Evolutionary conservation across 371 early-diverging fungal species (phyloP).

Genomic region (Blastocladiella emersonii): DNA sequence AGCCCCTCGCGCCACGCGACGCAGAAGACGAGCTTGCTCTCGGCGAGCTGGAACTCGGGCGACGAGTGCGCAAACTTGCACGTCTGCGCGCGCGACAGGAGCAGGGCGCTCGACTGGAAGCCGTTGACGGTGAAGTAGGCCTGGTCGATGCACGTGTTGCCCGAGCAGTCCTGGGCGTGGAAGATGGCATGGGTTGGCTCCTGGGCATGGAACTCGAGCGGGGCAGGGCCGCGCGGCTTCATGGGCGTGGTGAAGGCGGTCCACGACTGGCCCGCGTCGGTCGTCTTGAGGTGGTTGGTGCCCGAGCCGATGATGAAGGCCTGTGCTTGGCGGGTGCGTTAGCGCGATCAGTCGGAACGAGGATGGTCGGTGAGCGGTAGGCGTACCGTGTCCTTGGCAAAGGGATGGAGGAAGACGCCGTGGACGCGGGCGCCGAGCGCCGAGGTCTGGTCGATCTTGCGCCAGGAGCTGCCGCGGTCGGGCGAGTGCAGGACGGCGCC

Average conservation of each 20-base stretch:
- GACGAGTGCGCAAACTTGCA: slow-evolving; percentile 57
- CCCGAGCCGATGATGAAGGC: background rate
- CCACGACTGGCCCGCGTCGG: slow-evolving; percentile 51
- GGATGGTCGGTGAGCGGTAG: background rate
- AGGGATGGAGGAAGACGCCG: slow-evolving; percentile 41
- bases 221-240: slow-evolving; percentile 24
- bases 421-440: slow-evolving; percentile 9
- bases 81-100: slow-evolving; percentile 35
- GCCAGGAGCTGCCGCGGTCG: slow-evolving; percentile 54
- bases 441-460: slow-evolving; percentile 16
- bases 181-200: slow-evolving; percentile 44
- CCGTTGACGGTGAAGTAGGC: slow-evolving; percentile 50
- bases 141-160: slow-evolving; percentile 29
- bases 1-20: slow-evolving; percentile 33
- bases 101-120: slow-evolving; percentile 31
- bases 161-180: slow-evolving; percentile 24
- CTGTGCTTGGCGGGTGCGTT: background rate
- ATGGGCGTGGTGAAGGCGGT: slow-evolving; percentile 35
- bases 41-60: slow-evolving; percentile 29
- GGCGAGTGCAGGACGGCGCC: slow-evolving; percentile 25
- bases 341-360: background rate
- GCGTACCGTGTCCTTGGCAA: slow-evolving; percentile 36
- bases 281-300: slow-evolving; percentile 42
- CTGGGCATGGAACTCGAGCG: slow-evolving; percentile 50
- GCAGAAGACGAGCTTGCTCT: slow-evolving; percentile 47